Base-by-base conservation (phyloP, 768 basidiomycete species). In the Leccinum rimulosum region DNA sequence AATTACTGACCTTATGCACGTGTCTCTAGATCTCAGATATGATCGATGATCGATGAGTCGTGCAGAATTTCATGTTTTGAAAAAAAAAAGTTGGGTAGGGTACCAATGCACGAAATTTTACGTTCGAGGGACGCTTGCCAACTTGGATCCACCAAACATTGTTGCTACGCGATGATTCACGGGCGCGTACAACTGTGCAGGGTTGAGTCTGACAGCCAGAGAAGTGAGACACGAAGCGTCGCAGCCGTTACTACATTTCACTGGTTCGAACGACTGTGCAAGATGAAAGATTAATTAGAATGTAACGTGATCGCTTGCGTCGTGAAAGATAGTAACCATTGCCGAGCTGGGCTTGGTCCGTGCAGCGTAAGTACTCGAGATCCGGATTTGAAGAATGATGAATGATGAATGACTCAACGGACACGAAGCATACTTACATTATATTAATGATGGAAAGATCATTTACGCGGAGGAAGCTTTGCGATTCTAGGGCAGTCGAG, bases 31-130 rank as follows among this genome's bases (percentile, higher is more conserved):
- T 25, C 3, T 25, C 25, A 25, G 25, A 22, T 25, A 25, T 25
- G 25, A 25, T 2, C 3, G 25, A 25, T 25, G 25, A 25, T 25
- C 25, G 25, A 48, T 22, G 31, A 33, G 19, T 25, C 22, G 14
- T 27, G 27, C 27, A 27, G 22, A 22, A 22, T 22, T 27, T 27
- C 27, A 27, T 48, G 47, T 48, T 48, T 7, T 6, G 33, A 4
- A 48, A 48, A 45, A 19, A 27, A 14, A 27, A 48, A 22, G 22
- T 14, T 25, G 25, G 25, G 47, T 22, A 22, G 22, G 25, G 14
- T 14, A 48, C 47, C 49, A 50, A 65, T 59, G 14, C 58, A 68
- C 64, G n/a, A 63, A 55, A 64, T 19, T 19, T 66, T 68, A 63
- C 63, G 65, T 62, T 65, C 69, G 35, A 62, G 61, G 19, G 40